These are phyloP conservation scores for Macrophomina pseudophaseolina DNA, from an alignment of 2,329 filamentous ascomycete genomes.

Conservation along the genomic window DNA sequence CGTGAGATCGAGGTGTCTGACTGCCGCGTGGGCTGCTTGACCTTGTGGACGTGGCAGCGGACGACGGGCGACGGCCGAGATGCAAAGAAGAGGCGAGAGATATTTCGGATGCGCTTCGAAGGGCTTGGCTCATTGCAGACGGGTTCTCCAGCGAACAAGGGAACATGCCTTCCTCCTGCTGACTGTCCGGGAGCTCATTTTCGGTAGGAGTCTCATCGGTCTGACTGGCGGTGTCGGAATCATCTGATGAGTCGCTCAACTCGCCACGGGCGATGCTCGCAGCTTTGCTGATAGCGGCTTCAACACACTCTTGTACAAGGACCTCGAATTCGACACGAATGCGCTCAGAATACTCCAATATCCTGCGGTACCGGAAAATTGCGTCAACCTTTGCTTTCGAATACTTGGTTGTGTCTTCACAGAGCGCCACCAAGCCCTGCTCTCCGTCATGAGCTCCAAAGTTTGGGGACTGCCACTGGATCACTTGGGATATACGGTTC, in stretches of 20 bases:
- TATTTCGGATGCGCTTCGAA: constrained; percentile 60
- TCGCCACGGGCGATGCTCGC: constrained; percentile 85
- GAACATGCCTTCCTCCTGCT: constrained; percentile 62
- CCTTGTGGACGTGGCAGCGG: constrained; percentile 74
- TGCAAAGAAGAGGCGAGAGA: constrained; percentile 46
- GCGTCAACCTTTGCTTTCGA: constrained; percentile 91
- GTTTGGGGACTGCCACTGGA: constrained; percentile 96
- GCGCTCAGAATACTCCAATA: constrained; percentile 94
- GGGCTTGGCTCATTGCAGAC: constrained; percentile 62
- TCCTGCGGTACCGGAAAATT: constrained; percentile 86
- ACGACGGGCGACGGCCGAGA: constrained; percentile 59
- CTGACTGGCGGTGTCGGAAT: constrained; percentile 25
- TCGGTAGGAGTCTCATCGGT: constrained; percentile 29
- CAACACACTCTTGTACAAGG: constrained; percentile 93
- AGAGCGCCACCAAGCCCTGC: constrained; percentile 84
- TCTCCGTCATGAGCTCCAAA: constrained; percentile 88
- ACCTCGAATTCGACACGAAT: constrained; percentile 93
- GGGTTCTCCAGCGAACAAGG: constrained; percentile 63
- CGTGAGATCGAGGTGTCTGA: constrained; percentile 86
- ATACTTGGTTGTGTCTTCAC: constrained; percentile 83
- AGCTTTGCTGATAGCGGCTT: constrained; percentile 88
- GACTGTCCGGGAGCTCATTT: constrained; percentile 48
- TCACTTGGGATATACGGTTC: constrained; percentile 87
- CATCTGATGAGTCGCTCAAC: constrained; percentile 72
- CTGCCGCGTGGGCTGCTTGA: constrained; percentile 92